Evolutionary conservation across 768 basidiomycete species (phyloP), one percentile per base, ranked within the genome.

Genomic region (Suillus hirtellus): DNA sequence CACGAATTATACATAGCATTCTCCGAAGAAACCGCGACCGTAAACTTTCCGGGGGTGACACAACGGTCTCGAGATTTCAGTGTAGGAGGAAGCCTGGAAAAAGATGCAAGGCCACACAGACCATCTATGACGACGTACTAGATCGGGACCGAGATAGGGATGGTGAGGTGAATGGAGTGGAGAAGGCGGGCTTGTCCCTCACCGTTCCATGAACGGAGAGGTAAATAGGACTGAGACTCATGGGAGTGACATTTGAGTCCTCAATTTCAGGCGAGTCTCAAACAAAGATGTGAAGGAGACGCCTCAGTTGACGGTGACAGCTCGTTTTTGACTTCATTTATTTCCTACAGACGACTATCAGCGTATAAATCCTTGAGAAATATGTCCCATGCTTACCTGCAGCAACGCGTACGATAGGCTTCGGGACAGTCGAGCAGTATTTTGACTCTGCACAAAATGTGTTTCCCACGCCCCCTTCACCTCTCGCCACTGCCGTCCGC

Each of bases 371-470:
- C n/a, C 46, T n/a, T 17, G 19, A 2, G 27, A 62, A 8, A n/a
- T 1, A 34, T 60, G 47, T 54, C 24, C 10, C 17, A 12, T 53
- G 78, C 85, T 76, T 70, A 89, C 89, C 69, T 73, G 70, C 66
- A 90, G 77, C 60, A 93, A 73, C 72, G 89, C 89, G 15, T 83
- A n/a, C n/a, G 79, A 67, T 93, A 90, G 6, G 92, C 90, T 67
- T 93, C 90, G 49, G 90, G 88, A 71, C 90, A 90, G 67, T 93
- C 92, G 31, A 31, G 31, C 31, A 31, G 31, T 31, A 31, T 31
- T 31, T 31, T 4, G 31, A 31, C 31, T 31, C 31, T 31, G 31
- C 31, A 31, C 27, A 31, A 27, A 34, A 53, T 5, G 9, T 5
- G 4, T 53, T 53, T 53, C 52, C 31, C 52, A 53, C 52, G 31